phyloP scores from a whole-genome alignment of 352 stramenopile species.

The Pythium phragmiticola region DNA sequence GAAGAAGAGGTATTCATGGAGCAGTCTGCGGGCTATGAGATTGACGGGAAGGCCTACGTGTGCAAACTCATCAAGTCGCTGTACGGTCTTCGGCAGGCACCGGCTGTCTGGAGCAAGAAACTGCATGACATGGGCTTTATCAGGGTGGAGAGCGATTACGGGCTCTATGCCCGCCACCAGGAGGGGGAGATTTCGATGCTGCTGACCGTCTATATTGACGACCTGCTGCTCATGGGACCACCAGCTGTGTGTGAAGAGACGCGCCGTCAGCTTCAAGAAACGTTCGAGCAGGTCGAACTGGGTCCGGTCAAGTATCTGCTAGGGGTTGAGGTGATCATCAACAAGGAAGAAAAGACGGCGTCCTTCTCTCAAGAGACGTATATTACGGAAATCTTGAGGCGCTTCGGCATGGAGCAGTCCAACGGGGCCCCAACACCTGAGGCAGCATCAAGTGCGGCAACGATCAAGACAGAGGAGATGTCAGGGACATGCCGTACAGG shows the following conservation, averaged over 20 bases:
- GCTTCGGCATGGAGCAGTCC: too few species aligned
- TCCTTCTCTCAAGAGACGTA: too few species aligned
- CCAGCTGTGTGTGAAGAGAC: not conserved
- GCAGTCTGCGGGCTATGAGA: not conserved
- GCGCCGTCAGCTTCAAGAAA: not conserved
- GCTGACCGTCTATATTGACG: conserved; percentile 13
- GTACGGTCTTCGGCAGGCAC: conserved; percentile 23
- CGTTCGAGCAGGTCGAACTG: conserved; percentile 1
- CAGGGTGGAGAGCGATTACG: conserved; percentile 2
- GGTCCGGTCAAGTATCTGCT: conserved; percentile 7
- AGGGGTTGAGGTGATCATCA: not conserved
- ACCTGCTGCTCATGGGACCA: conserved; percentile 13
- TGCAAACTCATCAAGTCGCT: conserved; percentile 11
- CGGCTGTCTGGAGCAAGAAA: conserved; percentile 13
- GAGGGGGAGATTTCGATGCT: conserved; percentile 9
- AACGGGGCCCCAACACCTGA: too few species aligned
- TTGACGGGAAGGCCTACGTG: not conserved
- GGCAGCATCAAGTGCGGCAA: too few species aligned
- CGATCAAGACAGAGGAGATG: too few species aligned
- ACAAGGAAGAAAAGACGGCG: too few species aligned
- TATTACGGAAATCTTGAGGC: too few species aligned
- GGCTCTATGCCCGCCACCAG: conserved; percentile 3
- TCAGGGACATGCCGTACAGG: too few species aligned
- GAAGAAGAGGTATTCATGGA: conserved; percentile 24
- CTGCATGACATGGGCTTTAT: conserved; percentile 4